Evolutionary conservation across 192 early-diverging fungal species (phyloP).

Genomic region (Coemansia sp.): DNA sequence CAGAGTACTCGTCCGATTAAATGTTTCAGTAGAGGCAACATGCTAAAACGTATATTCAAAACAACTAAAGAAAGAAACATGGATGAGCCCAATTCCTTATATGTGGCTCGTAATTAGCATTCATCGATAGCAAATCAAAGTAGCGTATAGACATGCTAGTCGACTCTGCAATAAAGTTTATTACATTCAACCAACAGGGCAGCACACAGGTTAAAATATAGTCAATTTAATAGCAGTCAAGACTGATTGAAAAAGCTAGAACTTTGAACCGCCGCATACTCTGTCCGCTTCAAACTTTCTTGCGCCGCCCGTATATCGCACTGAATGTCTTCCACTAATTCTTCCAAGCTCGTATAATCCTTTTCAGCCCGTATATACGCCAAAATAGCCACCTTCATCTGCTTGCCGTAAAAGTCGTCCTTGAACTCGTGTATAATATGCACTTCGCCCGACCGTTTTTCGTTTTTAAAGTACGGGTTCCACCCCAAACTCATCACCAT

Average conservation of each 20-base stretch:
- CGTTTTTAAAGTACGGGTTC: slow-evolving; percentile 99
- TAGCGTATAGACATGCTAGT: no score
- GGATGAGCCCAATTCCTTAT: no score
- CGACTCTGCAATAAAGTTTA: no score
- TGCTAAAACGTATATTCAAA: no score
- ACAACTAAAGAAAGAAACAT: no score
- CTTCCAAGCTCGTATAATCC: slow-evolving; percentile 87
- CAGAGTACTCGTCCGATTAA: slow-evolving; percentile 23
- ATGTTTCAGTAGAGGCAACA: slow-evolving; percentile 3
- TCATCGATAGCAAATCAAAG: no score
- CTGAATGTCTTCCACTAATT: slow-evolving; percentile 89
- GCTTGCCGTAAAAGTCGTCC: slow-evolving; percentile 88
- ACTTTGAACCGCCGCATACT: slow-evolving; percentile 18
- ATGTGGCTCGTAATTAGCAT: no score
- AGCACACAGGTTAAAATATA: not conserved
- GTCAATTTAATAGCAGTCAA: not conserved
- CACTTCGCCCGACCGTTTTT: slow-evolving; percentile 94
- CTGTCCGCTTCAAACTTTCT: slow-evolving; percentile 21
- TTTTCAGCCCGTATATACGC: slow-evolving; percentile 88
- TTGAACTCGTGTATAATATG: slow-evolving; percentile 89
- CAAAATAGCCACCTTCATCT: slow-evolving; percentile 79
- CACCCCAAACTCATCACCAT: slow-evolving; percentile 99
- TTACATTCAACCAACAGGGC: not conserved
- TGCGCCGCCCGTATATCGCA: slow-evolving; percentile 65
- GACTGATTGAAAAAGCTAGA: not conserved